A percentile compares a stretch with the other conserved stretches of the same genome.
Evolutionary conservation across 2,329 filamentous ascomycete species (phyloP).

Genomic region (Nemania diffusa): DNA sequence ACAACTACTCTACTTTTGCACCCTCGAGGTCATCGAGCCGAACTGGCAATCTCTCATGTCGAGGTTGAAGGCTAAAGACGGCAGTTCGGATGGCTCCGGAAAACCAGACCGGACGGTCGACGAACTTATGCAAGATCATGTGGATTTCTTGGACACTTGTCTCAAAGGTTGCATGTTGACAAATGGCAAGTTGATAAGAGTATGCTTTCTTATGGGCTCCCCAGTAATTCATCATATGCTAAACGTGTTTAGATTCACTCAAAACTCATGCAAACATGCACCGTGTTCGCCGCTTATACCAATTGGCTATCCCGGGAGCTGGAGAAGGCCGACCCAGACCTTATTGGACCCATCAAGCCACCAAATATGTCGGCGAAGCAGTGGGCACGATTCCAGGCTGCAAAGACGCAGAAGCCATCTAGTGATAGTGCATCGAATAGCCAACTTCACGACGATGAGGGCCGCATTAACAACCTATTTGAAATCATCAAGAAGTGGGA

Average conservation of each 20-base stretch:
- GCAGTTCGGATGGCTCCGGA: slow-evolving; percentile 54
- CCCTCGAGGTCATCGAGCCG: slow-evolving; percentile 95
- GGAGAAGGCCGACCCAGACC: slow-evolving; percentile 82
- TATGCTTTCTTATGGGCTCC: slow-evolving; percentile 55
- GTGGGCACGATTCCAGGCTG: slow-evolving; percentile 67
- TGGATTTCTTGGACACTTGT: slow-evolving; percentile 97
- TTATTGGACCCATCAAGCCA: slow-evolving; percentile 68
- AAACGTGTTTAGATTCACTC: slow-evolving; percentile 80
- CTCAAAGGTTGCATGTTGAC: slow-evolving; percentile 99
- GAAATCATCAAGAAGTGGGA: slow-evolving; percentile 94
- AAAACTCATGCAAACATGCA: slow-evolving; percentile 95
- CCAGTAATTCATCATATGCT: slow-evolving; percentile 32
- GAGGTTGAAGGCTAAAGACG: slow-evolving; percentile 74
- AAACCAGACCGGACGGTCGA: slow-evolving; percentile 80
- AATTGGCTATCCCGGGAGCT: slow-evolving; percentile 87
- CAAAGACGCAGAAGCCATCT: slow-evolving; percentile 55
- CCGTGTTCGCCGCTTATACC: slow-evolving; percentile 91
- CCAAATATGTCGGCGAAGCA: slow-evolving; percentile 69
- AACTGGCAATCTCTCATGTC: slow-evolving; percentile 97
- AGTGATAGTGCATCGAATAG: slow-evolving; percentile 53
- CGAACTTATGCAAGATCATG: slow-evolving; percentile 98
- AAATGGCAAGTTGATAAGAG: slow-evolving; percentile 91
- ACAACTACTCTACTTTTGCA: slow-evolving; percentile 96
- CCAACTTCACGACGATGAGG: slow-evolving; percentile 53
- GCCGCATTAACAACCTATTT: slow-evolving; percentile 78